These are phyloP conservation scores for Ophiosphaerella narmari DNA, from an alignment of 2,329 filamentous ascomycete species.

Conservation along the genomic window DNA sequence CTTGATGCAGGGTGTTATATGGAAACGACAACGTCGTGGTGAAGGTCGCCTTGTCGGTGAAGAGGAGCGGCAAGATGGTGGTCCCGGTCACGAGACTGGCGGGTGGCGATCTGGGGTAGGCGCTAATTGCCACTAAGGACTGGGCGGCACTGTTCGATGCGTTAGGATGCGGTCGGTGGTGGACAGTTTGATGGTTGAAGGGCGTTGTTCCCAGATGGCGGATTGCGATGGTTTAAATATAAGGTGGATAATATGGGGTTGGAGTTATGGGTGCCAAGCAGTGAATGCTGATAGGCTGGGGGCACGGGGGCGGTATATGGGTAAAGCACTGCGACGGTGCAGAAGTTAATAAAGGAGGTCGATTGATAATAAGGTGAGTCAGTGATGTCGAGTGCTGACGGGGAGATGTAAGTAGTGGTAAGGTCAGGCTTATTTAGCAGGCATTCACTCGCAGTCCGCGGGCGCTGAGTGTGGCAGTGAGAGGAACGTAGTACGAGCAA, in stretches of 20 bases:
- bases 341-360: slow-evolving; percentile 18
- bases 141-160: slow-evolving; percentile 6
- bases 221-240: too few relatives aligned
- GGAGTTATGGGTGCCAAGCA: slow-evolving; percentile 30
- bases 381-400: not conserved
- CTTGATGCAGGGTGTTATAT: slow-evolving; percentile 22
- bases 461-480: slow-evolving; percentile 4
- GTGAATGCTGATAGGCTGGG: slow-evolving; percentile 29
- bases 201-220: not conserved
- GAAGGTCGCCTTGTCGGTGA: slow-evolving; percentile 16
- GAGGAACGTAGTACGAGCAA: slow-evolving; percentile 16
- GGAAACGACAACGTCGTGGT: slow-evolving; percentile 26
- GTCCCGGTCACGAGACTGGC: slow-evolving; percentile 21
- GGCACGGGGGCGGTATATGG: not conserved
- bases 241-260: slow-evolving; percentile 14
- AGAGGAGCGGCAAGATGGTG: slow-evolving; percentile 1
- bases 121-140: slow-evolving; percentile 25
- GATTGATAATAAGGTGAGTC: too few relatives aligned
- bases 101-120: slow-evolving; percentile 29
- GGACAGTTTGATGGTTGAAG: not conserved
- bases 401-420: slow-evolving; percentile 13
- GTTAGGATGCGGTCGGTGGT: slow-evolving; percentile 5
- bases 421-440: slow-evolving; percentile 33
- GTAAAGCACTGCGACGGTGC: not conserved
- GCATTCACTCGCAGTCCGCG: slow-evolving; percentile 6